phyloP scores from a whole-genome alignment of 495 filamentous ascomycete genomes.

The Penicillium steckii region DNA sequence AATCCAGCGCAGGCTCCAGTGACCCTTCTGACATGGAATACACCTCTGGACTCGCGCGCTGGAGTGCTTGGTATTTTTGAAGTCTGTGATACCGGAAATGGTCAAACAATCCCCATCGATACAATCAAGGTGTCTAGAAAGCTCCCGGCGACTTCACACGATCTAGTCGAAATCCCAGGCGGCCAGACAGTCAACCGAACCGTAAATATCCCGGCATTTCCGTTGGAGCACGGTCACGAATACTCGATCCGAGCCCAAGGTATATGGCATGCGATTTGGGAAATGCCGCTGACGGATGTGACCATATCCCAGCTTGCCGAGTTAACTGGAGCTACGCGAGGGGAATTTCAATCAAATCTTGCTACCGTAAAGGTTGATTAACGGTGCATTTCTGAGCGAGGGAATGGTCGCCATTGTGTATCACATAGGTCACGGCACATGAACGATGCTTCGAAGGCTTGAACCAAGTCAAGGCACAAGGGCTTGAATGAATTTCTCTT shows the following conservation, averaged over 20 bases:
- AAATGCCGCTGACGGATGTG: slow-evolving; percentile 17
- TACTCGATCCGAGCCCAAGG: slow-evolving; percentile 31
- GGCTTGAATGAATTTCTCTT: no score
- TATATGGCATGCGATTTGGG: slow-evolving; percentile 35
- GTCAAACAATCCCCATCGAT: slow-evolving; percentile 32
- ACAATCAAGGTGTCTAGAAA: slow-evolving; percentile 45
- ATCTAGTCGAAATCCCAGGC: slow-evolving; percentile 42
- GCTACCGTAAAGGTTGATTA: slow-evolving; percentile 10
- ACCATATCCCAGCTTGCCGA: slow-evolving; percentile 18
- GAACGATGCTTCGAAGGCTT: no score
- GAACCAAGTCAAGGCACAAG: no score
- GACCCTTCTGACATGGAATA: slow-evolving; percentile 49
- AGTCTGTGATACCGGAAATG: slow-evolving; percentile 32
- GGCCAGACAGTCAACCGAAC: slow-evolving; percentile 12
- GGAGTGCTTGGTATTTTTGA: slow-evolving; percentile 46
- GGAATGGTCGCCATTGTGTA: no score
- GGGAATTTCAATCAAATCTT: slow-evolving; percentile 25
- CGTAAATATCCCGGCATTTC: slow-evolving; percentile 14
- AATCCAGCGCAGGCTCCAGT: slow-evolving; percentile 40
- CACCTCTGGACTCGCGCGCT: slow-evolving; percentile 48
- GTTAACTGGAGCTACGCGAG: slow-evolving; percentile 12
- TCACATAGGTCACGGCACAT: no score
- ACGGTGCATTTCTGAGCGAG: slow-evolving; percentile 1
- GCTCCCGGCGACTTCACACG: slow-evolving; percentile 39
- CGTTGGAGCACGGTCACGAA: slow-evolving; percentile 20